These are phyloP conservation scores for Amanita thiersii DNA, from an alignment of 768 basidiomycete genomes.

Conservation along the genomic window DNA sequence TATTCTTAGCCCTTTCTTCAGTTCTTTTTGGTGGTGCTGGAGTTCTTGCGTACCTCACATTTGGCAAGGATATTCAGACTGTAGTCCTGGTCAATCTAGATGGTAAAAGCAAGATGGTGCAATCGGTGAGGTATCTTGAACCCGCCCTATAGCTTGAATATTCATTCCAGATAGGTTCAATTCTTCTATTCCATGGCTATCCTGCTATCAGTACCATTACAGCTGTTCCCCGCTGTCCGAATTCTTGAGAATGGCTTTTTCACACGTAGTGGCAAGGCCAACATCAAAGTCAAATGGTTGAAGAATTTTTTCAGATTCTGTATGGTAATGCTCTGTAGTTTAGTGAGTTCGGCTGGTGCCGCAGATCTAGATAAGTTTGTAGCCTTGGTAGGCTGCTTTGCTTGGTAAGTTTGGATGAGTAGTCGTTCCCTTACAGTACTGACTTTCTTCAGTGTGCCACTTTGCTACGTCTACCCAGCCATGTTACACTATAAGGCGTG, in stretches of 20 bases:
- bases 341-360: conserved; percentile 75
- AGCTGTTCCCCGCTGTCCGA: conserved; percentile 95
- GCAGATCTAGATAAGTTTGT: conserved; percentile 94
- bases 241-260: conserved; percentile 97
- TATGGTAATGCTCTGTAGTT: conserved; percentile 73
- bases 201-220: conserved; percentile 83
- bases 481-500: conserved; percentile 89
- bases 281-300: conserved; percentile 84
- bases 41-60: conserved; percentile 79
- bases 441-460: conserved; percentile 58
- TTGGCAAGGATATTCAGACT: conserved; percentile 81
- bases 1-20: conserved; percentile 16
- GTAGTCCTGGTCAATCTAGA: conserved; percentile 95
- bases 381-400: conserved; percentile 86
- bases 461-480: conserved; percentile 92
- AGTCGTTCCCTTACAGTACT: conserved; percentile 1
- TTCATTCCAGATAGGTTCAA: conserved; percentile 44
- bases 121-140: conserved; percentile 49
- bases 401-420: conserved; percentile 56
- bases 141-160: neutral
- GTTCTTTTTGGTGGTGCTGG: conserved; percentile 88
- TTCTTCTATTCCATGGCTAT: conserved; percentile 91
- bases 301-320: conserved; percentile 87
- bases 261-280: conserved; percentile 75
- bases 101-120: conserved; percentile 74